These are phyloP conservation scores for Penicillium paradoxum DNA, from an alignment of 495 filamentous ascomycete species.

Conservation along the genomic window DNA sequence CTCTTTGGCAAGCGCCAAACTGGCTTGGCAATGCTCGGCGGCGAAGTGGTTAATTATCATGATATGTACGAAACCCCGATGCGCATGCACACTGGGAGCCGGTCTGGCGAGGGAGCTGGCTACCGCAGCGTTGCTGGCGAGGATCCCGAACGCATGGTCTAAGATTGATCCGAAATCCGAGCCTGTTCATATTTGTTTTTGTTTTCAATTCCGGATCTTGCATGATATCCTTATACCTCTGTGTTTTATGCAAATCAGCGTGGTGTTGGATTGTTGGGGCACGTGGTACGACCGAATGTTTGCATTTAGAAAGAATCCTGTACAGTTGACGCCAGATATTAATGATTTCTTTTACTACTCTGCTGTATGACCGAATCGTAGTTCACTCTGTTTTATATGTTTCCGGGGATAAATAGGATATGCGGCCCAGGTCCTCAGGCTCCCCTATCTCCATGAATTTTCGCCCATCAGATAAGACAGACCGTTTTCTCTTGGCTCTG, in stretches of 20 bases:
- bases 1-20: slow-evolving; percentile 69
- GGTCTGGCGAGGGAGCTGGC: slow-evolving; percentile 13
- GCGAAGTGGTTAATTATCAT: slow-evolving; percentile 77
- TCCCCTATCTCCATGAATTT: neutral
- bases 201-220: neutral
- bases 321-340: slow-evolving; percentile 25
- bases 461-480: slow-evolving; percentile 5
- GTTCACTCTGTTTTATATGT: neutral
- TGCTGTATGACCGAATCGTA: neutral
- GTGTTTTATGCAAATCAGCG: slow-evolving; percentile 17
- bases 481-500: neutral
- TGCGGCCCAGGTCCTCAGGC: neutral
- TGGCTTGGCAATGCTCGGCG: slow-evolving; percentile 71
- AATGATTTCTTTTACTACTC: slow-evolving; percentile 6
- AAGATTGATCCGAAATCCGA: slow-evolving; percentile 7
- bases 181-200: neutral
- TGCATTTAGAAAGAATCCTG: slow-evolving; percentile 19
- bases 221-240: slow-evolving; percentile 2
- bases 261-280: slow-evolving; percentile 19
- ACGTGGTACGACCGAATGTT: slow-evolving; percentile 14
- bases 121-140: slow-evolving; percentile 42
- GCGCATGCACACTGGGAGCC: slow-evolving; percentile 50
- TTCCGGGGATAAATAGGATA: too few species aligned
- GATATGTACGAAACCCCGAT: slow-evolving; percentile 80
- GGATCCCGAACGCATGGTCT: slow-evolving; percentile 32